Percentiles rank a stretch among this genome's conserved stretches.
phyloP scores from a whole-genome alignment of 257 asterid genomes.

The Plectranthus barbatus region DNA sequence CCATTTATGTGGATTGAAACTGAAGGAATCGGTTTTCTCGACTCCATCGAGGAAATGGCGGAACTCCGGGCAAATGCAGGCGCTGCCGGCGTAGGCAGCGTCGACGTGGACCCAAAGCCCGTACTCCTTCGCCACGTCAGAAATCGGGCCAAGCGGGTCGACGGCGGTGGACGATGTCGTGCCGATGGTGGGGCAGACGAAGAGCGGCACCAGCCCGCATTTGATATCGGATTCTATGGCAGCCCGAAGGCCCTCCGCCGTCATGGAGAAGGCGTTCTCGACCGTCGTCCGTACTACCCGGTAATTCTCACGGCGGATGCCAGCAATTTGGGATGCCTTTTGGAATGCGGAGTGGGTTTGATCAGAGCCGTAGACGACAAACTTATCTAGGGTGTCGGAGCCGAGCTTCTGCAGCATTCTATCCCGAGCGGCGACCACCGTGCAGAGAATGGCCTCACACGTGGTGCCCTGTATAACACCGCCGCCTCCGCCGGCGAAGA shows the following conservation, averaged over 20 bases:
- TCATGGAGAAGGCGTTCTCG: conserved; percentile 20
- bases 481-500: conserved; percentile 54
- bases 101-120: conserved; percentile 64
- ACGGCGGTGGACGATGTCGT: conserved; percentile 54
- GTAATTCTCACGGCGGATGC: conserved; percentile 36
- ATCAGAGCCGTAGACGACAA: conserved; percentile 55
- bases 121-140: conserved; percentile 35
- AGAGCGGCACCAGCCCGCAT: conserved; percentile 43
- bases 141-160: conserved; percentile 42
- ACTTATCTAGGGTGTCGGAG: conserved; percentile 22
- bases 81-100: conserved; percentile 64
- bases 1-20: conserved; percentile 73
- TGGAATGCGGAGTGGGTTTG: conserved; percentile 52
- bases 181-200: conserved; percentile 50
- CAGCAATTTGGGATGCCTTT: conserved; percentile 52
- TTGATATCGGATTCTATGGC: conserved; percentile 24
- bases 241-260: conserved; percentile 20
- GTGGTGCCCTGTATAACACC: conserved; percentile 58
- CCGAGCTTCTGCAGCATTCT: conserved; percentile 31
- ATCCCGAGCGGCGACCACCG: conserved; percentile 52
- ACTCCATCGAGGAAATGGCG: conserved; percentile 51
- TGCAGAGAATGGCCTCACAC: conserved; percentile 43
- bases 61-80: conserved; percentile 59
- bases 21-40: conserved; percentile 49
- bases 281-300: conserved; percentile 30